phyloP scores from a whole-genome alignment of 179 eudicot genomes.

The Beta macrorhiza region DNA sequence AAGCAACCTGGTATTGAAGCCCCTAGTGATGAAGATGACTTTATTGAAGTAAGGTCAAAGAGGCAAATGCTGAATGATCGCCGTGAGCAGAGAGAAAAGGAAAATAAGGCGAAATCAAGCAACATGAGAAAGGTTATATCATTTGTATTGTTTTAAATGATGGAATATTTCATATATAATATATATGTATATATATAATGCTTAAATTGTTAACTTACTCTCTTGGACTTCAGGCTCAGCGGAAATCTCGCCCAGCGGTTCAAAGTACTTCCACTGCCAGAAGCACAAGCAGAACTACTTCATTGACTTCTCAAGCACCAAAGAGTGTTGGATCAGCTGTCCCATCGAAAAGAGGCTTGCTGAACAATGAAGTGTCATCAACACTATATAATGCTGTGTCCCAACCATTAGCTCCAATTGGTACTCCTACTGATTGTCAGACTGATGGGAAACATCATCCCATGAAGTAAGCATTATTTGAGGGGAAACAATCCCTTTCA shows the following conservation, averaged over 20 bases:
- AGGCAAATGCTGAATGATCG: conserved; percentile 98
- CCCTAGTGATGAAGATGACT: conserved; percentile 95
- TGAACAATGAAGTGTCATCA: conserved; percentile 42
- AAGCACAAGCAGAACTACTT: conserved; percentile 35
- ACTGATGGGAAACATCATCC: conserved; percentile 40
- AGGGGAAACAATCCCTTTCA: conserved; percentile 4
- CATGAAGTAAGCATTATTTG: conserved; percentile 47
- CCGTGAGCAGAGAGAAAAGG: conserved; percentile 95
- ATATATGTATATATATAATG: too few relatives aligned
- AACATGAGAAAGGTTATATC: conserved; percentile 55
- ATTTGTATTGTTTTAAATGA: neutral
- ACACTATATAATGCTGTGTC: conserved; percentile 39
- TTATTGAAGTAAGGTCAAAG: conserved; percentile 96
- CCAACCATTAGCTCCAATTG: conserved; percentile 66
- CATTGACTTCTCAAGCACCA: conserved; percentile 37
- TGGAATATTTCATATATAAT: neutral
- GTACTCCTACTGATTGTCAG: conserved; percentile 63
- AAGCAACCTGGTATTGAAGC: conserved; percentile 93
- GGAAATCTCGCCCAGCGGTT: conserved; percentile 48
- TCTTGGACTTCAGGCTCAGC: conserved; percentile 44
- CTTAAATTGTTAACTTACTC: neutral
- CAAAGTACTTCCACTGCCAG: conserved; percentile 39
- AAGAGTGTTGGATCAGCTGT: conserved; percentile 32
- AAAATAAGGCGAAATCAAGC: conserved; percentile 74
- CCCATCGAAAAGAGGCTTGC: conserved; percentile 38